Evolutionary conservation across 768 basidiomycete genomes (phyloP).

Genomic region (Lyophyllum atratum): DNA sequence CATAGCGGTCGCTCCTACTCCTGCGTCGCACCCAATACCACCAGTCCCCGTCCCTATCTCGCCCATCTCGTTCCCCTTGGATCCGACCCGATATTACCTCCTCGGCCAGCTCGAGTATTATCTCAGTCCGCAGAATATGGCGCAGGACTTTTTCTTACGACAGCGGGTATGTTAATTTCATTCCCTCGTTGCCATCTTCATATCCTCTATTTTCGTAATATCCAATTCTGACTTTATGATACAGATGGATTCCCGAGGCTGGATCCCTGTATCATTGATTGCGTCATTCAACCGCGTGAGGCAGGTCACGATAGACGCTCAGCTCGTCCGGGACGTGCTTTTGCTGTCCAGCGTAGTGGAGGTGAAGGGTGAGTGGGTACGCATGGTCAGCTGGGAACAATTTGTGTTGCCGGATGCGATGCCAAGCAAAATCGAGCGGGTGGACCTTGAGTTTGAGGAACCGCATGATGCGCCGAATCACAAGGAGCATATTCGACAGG

Average conservation of each 20-base stretch:
- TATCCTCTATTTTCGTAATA: no score
- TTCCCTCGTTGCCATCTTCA: constrained; percentile 7
- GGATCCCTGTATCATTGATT: constrained; percentile 80
- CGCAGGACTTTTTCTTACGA: constrained; percentile 82
- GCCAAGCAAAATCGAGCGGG: constrained; percentile 38
- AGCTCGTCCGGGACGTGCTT: constrained; percentile 72
- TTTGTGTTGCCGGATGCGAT: constrained; percentile 68
- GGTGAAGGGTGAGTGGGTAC: constrained; percentile 65
- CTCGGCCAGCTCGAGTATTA: constrained; percentile 92
- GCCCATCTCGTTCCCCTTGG: constrained; percentile 55
- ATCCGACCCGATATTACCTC: constrained; percentile 66
- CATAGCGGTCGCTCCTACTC: constrained; percentile 27
- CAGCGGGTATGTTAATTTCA: constrained; percentile 54
- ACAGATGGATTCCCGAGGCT: constrained; percentile 90
- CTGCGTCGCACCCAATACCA: constrained; percentile 22
- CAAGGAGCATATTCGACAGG: constrained; percentile 2
- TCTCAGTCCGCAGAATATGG: constrained; percentile 87
- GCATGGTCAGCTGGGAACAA: constrained; percentile 66
- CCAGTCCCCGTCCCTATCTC: constrained; percentile 50
- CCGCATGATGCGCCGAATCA: background rate
- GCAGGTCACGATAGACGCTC: constrained; percentile 57
- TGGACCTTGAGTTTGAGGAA: constrained; percentile 17
- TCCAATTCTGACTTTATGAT: background rate
- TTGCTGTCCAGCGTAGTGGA: constrained; percentile 68
- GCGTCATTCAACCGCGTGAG: constrained; percentile 88